phyloP scores from a whole-genome alignment of 345 rosid species.

The Cardamine chenopodiifolia region DNA sequence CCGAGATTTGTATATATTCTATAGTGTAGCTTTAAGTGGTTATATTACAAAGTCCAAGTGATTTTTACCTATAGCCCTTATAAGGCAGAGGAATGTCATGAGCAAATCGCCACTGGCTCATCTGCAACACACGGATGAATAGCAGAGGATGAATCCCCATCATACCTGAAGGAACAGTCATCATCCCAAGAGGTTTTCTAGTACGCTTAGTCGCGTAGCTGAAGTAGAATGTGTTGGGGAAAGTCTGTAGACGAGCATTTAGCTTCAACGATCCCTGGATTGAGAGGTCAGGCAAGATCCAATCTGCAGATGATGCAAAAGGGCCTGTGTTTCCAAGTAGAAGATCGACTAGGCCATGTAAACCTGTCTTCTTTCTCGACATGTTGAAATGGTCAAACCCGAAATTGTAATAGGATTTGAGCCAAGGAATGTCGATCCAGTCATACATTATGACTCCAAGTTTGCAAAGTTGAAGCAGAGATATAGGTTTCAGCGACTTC shows the following conservation, averaged over 20 bases:
- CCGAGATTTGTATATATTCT: background rate
- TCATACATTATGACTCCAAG: conserved; percentile 84
- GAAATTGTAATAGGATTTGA: conserved; percentile 82
- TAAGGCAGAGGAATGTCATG: conserved; percentile 68
- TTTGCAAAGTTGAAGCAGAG: conserved; percentile 80
- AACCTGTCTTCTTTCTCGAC: conserved; percentile 73
- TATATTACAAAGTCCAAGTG: background rate
- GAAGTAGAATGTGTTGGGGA: conserved; percentile 82
- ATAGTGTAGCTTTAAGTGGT: conserved; percentile 10
- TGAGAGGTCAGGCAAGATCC: conserved; percentile 96
- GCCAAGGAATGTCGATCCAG: conserved; percentile 89
- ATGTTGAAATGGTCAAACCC: conserved; percentile 93
- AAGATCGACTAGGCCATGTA: conserved; percentile 66
- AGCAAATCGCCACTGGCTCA: conserved; percentile 82
- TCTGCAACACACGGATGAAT: conserved; percentile 80
- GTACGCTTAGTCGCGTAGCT: conserved; percentile 92
- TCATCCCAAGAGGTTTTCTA: conserved; percentile 53
- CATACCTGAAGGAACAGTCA: conserved; percentile 78
- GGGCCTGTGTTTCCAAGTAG: conserved; percentile 86
- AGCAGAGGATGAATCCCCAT: conserved; percentile 82
- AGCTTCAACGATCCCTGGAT: conserved; percentile 75
- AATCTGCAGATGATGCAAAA: conserved; percentile 69
- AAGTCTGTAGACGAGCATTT: conserved; percentile 64
- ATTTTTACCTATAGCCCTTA: conserved; percentile 79
- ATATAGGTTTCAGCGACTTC: conserved; percentile 64